These are phyloP conservation scores for Suhomyces bokatorum DNA, from an alignment of 1,139 yeast genomes.

Conservation along the genomic window DNA sequence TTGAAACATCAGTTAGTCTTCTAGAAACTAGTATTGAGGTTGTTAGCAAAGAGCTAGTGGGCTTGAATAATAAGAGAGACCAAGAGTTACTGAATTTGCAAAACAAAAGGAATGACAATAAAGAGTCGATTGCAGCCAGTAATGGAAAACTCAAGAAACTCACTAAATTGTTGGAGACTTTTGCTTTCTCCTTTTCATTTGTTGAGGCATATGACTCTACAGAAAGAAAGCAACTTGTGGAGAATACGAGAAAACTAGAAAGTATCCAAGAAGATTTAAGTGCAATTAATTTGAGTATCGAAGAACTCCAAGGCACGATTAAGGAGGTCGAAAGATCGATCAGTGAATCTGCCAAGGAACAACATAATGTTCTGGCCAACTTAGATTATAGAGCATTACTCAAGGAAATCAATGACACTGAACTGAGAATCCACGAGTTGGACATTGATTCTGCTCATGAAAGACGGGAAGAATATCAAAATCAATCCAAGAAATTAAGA, in stretches of 20 bases:
- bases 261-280: not conserved
- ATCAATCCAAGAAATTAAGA: slow-evolving; percentile 56
- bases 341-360: slow-evolving; percentile 36
- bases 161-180: slow-evolving; percentile 4
- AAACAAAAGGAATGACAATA: slow-evolving; percentile 22
- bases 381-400: slow-evolving; percentile 38
- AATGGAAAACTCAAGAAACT: slow-evolving; percentile 7
- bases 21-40: slow-evolving; percentile 10
- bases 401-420: slow-evolving; percentile 30
- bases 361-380: slow-evolving; percentile 41
- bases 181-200: slow-evolving; percentile 12
- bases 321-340: slow-evolving; percentile 32
- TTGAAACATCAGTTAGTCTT: slow-evolving; percentile 1
- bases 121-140: slow-evolving; percentile 9
- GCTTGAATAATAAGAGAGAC: slow-evolving; percentile 20
- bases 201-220: slow-evolving; percentile 23
- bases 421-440: slow-evolving; percentile 29
- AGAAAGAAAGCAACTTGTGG: slow-evolving; percentile 20
- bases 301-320: slow-evolving; percentile 24
- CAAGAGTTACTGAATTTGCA: slow-evolving; percentile 23
- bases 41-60: slow-evolving; percentile 17
- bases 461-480: slow-evolving; percentile 63
- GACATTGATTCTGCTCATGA: slow-evolving; percentile 63
- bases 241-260: slow-evolving; percentile 15
- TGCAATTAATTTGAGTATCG: slow-evolving; percentile 30